Base-by-base conservation (phyloP, 805 yeast genomes). In the Lipomyces sp. region DNA sequence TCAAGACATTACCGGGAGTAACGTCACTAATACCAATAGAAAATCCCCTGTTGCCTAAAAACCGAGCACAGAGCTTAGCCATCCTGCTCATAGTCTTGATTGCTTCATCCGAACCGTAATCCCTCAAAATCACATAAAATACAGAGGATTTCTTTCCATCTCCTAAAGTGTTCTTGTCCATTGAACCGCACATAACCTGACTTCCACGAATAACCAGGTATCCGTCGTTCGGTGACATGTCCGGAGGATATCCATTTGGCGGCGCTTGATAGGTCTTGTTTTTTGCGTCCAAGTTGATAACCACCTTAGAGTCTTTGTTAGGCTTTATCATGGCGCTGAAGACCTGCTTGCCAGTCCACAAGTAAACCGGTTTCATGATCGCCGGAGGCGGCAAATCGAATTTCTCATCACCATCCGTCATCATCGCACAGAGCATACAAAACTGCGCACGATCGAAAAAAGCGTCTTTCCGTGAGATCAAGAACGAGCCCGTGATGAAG, bases 1-100 rank as follows among this genome's bases (percentile, higher is more conserved):
- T 90, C 77, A 95, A 85, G 60, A 89, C 88, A 7, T 77, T 79
- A 39, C 96, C 97, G 0, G 99, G 99, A 1, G 97, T 95, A 53
- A 95, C 99, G 79, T 95, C 99, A 73, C 88, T 89, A 73, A 95
- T 93, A 79, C 99, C 99, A 76, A 95, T 96, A 0, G 97, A 92
- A 74, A 95, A 95, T 0, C 99, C 99, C 64, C 98, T 83, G 75
- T 93, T 91, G 67, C 98, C 99, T 75, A 95, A 82, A 77, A 80
- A 95, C 74, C 99, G 83, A 0, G 99, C 98, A 83, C 98, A 93
- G 73, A 96, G 80, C 79, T 96, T 96, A n/a, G 99, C 97, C 98
- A 95, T 93, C 77, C 99, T 84, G 78, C 96, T 94, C 99, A 95
- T 95, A 4, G 98, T 97, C 33, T 80, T 81, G 2, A 97, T 97